phyloP scores from a whole-genome alignment of 2,329 filamentous ascomycete species.

The Colletotrichum eremochloae region DNA sequence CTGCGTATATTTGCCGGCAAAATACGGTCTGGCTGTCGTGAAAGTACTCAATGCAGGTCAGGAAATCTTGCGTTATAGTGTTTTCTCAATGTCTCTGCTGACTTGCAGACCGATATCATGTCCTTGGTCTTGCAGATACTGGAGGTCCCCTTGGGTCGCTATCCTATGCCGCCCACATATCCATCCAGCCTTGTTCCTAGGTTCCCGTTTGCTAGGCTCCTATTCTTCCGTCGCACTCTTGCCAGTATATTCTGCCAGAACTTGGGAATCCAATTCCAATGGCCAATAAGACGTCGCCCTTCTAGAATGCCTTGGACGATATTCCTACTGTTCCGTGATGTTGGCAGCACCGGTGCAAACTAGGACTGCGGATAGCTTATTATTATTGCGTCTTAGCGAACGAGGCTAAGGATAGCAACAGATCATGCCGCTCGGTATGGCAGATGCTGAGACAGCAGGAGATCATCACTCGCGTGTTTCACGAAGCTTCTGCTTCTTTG shows the following conservation, averaged over 20 bases:
- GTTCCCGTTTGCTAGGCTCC: not conserved
- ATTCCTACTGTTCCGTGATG: not conserved
- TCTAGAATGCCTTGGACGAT: not conserved
- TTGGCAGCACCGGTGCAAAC: not conserved
- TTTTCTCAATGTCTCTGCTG: not conserved
- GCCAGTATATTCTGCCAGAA: not conserved
- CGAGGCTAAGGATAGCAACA: not conserved
- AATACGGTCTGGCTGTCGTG: too few relatives aligned
- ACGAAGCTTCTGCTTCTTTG: not conserved
- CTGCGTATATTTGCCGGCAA: too few relatives aligned
- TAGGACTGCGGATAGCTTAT: not conserved
- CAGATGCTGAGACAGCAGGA: too few relatives aligned
- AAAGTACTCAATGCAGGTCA: too few relatives aligned
- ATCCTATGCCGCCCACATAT: not conserved
- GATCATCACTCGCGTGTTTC: not conserved
- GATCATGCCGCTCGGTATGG: accelerated
- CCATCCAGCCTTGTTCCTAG: not conserved
- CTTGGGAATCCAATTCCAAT: not conserved
- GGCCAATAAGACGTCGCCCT: not conserved
- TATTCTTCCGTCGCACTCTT: not conserved
- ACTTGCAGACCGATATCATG: not conserved
- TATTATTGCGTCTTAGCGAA: not conserved
- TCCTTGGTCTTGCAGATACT: not conserved
- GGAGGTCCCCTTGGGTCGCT: not conserved
- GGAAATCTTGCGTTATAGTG: too few relatives aligned